Base-by-base conservation (phyloP, 1,139 yeast species). In the Cylindricascospora bacillispora region DNA sequence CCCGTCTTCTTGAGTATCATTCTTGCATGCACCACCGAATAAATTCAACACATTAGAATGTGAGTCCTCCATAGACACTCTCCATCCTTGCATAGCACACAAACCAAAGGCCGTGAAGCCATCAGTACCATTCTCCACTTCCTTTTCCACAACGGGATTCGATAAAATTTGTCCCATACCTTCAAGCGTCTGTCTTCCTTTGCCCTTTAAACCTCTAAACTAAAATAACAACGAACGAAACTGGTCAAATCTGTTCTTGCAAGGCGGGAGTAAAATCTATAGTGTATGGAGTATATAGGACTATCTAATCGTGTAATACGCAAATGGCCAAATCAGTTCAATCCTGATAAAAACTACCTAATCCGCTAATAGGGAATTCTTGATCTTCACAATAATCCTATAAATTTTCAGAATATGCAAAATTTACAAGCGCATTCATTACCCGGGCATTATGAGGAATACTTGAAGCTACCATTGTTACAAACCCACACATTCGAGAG, bases 41-140 rank as follows among this genome's bases (percentile, higher is more conserved):
- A 50, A 28, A 17, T 49, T 41, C 22, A 43, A 36, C 22, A 48
- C 45, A 9, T 44, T 45, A 15, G 48, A 41, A 54, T 89, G 98
- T 11, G 95, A 77, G 56, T 89, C 98, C 58, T 89, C 98, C 98
- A 92, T 92, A 38, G 82, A 73, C 54, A 85, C 76, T 60, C 99
- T 74, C 99, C 99, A 89, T 18, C 99, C 99, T 62, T 89, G 99
- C 98, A 89, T 89, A 38, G 89, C 76, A 27, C 95, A 83, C 36
- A 86, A 65, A 24, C 94, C 98, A 53, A 69, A 92, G 13, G 81
- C 72, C 35, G 81, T 66, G 44, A 72, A 61, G 35, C 61, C 62
- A 54, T 83, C 86, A 31, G 68, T 70, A 26, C 78, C 89, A 30
- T 66, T 60, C 45, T 77, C 86, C 22, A 92, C 70, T 50, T 67